Conservation (phyloP, 2,329 filamentous ascomycete genomes). For the Amauroascus verrucosus region DNA sequence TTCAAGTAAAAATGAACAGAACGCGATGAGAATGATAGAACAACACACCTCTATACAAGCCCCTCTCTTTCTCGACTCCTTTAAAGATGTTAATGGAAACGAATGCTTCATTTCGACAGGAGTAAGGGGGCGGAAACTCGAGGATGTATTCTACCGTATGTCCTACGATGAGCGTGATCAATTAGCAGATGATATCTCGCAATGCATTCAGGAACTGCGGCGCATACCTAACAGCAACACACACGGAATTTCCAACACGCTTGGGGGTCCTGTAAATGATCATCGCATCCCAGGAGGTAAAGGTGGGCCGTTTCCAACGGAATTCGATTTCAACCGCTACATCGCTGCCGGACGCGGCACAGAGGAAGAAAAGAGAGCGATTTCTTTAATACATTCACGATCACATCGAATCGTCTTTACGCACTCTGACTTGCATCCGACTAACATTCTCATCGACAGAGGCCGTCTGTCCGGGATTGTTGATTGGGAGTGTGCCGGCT, state of each 20-base stretch:
- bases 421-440: conserved; percentile 9
- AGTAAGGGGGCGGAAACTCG: conserved; percentile 4
- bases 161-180: conserved; percentile 13
- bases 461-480: conserved; percentile 12
- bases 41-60: conserved; percentile 8
- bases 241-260: conserved; percentile 5
- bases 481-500: conserved; percentile 14
- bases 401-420: conserved; percentile 9
- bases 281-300: background rate
- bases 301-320: conserved; percentile 11
- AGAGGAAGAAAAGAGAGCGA: background rate
- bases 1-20: conserved; percentile 9
- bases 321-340: conserved; percentile 10
- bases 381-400: conserved; percentile 5
- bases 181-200: conserved; percentile 3
- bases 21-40: conserved; percentile 10
- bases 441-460: conserved; percentile 8
- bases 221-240: conserved; percentile 10
- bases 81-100: background rate
- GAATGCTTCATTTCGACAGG: conserved; percentile 12
- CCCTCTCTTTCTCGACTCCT: conserved; percentile 10
- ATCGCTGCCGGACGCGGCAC: background rate
- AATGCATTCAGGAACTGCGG: conserved; percentile 9
- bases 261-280: conserved; percentile 5
- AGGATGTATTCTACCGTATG: conserved; percentile 9